Evolutionary conservation across 2,329 filamentous ascomycete genomes (phyloP).

Genomic region (Xylariomycetidae sp.): DNA sequence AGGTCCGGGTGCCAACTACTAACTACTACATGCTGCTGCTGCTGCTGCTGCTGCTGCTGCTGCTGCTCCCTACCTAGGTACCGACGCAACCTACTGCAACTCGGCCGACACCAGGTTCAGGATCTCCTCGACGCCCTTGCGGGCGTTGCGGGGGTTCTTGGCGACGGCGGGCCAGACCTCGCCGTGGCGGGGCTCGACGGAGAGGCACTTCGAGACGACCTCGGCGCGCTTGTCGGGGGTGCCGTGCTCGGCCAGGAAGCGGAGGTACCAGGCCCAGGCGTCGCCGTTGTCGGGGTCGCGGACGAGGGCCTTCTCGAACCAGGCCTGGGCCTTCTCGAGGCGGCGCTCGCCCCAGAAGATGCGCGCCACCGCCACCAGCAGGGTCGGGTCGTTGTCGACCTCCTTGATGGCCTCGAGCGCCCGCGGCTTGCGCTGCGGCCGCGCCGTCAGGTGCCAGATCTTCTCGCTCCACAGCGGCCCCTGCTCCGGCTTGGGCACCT

Average conservation of each 20-base stretch:
- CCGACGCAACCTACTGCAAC: no score
- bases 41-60: no score
- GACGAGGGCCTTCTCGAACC: conserved; percentile 95
- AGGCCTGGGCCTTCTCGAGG: conserved; percentile 88
- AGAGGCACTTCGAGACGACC: conserved; percentile 71
- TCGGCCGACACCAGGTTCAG: conserved; percentile 65
- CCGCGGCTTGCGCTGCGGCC: conserved; percentile 87
- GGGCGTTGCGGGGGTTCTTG: conserved; percentile 79
- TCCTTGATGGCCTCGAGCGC: conserved; percentile 95
- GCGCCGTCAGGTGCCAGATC: conserved; percentile 88
- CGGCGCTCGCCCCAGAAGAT: conserved; percentile 94
- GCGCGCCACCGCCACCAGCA: conserved; percentile 87
- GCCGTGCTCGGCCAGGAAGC: conserved; percentile 86
- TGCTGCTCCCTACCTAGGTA: no score
- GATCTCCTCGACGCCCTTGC: conserved; percentile 71
- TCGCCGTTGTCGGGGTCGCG: conserved; percentile 84
- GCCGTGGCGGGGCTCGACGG: conserved; percentile 84
- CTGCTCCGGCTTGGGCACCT: conserved; percentile 66
- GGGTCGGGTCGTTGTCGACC: conserved; percentile 81
- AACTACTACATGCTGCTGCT: no score
- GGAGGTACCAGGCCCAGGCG: conserved; percentile 97
- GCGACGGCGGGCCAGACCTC: conserved; percentile 83
- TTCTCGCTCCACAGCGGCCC: conserved; percentile 89
- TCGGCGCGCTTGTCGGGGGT: conserved; percentile 89
- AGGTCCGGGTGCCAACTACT: no score